phyloP scores from a whole-genome alignment of 2,329 filamentous ascomycete species.

The Colletotrichum nymphaeae region DNA sequence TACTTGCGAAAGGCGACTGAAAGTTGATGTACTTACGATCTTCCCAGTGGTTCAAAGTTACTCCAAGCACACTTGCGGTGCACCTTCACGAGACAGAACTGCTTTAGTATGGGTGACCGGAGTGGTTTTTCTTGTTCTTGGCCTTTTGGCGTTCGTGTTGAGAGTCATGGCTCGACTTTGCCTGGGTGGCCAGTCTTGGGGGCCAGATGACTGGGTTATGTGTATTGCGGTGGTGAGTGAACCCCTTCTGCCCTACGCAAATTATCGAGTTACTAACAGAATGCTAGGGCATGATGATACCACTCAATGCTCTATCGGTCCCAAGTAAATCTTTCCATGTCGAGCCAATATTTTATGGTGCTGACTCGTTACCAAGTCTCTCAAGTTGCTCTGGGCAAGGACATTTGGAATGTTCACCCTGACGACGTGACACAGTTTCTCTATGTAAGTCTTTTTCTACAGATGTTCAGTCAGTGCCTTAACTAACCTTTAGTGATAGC shows the following conservation, averaged over 20 bases:
- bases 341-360: background rate
- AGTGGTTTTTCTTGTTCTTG: slow-evolving; percentile 42
- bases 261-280: slow-evolving; percentile 22
- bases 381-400: slow-evolving; percentile 46
- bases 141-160: slow-evolving; percentile 43
- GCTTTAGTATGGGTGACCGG: slow-evolving; percentile 41
- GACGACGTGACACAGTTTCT: slow-evolving; percentile 43
- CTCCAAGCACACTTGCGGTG: slow-evolving; percentile 41
- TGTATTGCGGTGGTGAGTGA: slow-evolving; percentile 44
- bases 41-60: slow-evolving; percentile 35
- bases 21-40: background rate
- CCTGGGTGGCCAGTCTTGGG: slow-evolving; percentile 43
- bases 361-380: slow-evolving; percentile 43
- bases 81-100: slow-evolving; percentile 41
- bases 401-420: slow-evolving; percentile 49
- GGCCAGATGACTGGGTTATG: slow-evolving; percentile 55
- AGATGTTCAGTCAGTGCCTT: accelerated
- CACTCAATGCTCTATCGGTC: slow-evolving; percentile 20
- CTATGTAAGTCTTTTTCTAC: slow-evolving; percentile 37
- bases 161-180: slow-evolving; percentile 43
- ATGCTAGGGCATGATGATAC: slow-evolving; percentile 23
- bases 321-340: background rate
- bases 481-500: slow-evolving; percentile 32
- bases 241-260: background rate
- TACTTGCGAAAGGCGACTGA: background rate